Evolutionary conservation across 1,284 basidiomycete species (phyloP).

Genomic region (Inonotus hispidus): DNA sequence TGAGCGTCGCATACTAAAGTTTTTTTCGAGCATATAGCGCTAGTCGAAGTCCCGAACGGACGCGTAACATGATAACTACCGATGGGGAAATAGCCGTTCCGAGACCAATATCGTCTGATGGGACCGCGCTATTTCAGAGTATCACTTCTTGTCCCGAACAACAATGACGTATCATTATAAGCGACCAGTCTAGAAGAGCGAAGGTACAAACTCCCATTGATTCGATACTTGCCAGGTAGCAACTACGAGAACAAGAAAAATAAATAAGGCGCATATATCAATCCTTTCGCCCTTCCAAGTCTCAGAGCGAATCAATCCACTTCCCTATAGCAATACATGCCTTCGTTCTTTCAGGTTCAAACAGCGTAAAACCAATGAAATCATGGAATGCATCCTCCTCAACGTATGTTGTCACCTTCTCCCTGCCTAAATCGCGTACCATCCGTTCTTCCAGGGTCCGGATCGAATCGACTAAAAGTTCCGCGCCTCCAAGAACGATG

Average conservation of each 20-base stretch:
- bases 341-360: conserved; percentile 12
- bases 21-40: too few relatives aligned
- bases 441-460: conserved; percentile 30
- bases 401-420: conserved; percentile 32
- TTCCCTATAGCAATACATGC: conserved; percentile 6
- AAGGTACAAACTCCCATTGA: too few relatives aligned
- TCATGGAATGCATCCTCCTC: conserved; percentile 24
- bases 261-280: neutral
- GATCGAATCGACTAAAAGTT: conserved; percentile 31
- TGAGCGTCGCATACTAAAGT: too few relatives aligned
- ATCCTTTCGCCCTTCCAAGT: too few relatives aligned
- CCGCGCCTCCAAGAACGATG: conserved; percentile 31
- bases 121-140: neutral
- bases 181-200: neutral
- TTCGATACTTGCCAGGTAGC: too few relatives aligned
- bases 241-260: neutral
- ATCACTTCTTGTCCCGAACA: neutral
- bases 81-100: neutral
- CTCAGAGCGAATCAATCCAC: conserved; percentile 10
- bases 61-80: too few relatives aligned
- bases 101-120: neutral
- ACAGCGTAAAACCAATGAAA: conserved; percentile 13
- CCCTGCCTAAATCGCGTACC: conserved; percentile 41
- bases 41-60: too few relatives aligned
- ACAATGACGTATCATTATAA: neutral